These are phyloP conservation scores for Aspergillus brasiliensis DNA, from an alignment of 2,329 filamentous ascomycete genomes.

Conservation along the genomic window DNA sequence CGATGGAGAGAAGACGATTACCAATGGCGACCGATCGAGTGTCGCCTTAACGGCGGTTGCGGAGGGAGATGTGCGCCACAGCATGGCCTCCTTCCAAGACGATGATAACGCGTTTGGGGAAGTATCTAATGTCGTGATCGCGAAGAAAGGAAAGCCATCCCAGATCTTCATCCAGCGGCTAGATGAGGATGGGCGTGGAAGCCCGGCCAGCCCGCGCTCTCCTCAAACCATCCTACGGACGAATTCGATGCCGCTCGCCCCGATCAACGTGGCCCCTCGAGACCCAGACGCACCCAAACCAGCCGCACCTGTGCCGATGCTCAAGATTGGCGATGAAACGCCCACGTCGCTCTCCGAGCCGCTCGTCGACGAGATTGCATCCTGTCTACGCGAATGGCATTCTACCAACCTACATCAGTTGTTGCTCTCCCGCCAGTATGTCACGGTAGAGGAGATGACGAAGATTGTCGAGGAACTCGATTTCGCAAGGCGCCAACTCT, in stretches of 20 bases:
- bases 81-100: conserved; percentile 29
- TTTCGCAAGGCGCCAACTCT: conserved; percentile 79
- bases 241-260: conserved; percentile 38
- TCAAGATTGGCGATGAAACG: conserved; percentile 97
- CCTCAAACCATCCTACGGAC: conserved; percentile 29
- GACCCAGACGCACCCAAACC: conserved; percentile 70
- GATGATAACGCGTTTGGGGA: conserved; percentile 30
- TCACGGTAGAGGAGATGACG: conserved; percentile 77
- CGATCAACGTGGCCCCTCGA: conserved; percentile 44
- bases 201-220: conserved; percentile 35
- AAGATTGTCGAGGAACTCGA: conserved; percentile 81
- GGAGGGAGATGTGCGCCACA: conserved; percentile 33
- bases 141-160: conserved; percentile 44
- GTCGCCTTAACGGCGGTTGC: conserved; percentile 37
- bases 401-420: conserved; percentile 94
- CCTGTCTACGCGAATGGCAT: conserved; percentile 96
- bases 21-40: conserved; percentile 38
- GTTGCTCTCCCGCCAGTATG: conserved; percentile 79
- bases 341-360: conserved; percentile 87
- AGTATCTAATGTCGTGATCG: conserved; percentile 37
- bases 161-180: conserved; percentile 42
- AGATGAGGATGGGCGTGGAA: conserved; percentile 36
- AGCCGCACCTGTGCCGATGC: conserved; percentile 90
- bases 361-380: conserved; percentile 94
- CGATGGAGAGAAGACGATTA: conserved; percentile 55